A percentile compares a stretch with the other conserved stretches of the same genome.
Evolutionary conservation across 1,284 basidiomycete genomes (phyloP).

Genomic region (Ceratobasidium sp.): DNA sequence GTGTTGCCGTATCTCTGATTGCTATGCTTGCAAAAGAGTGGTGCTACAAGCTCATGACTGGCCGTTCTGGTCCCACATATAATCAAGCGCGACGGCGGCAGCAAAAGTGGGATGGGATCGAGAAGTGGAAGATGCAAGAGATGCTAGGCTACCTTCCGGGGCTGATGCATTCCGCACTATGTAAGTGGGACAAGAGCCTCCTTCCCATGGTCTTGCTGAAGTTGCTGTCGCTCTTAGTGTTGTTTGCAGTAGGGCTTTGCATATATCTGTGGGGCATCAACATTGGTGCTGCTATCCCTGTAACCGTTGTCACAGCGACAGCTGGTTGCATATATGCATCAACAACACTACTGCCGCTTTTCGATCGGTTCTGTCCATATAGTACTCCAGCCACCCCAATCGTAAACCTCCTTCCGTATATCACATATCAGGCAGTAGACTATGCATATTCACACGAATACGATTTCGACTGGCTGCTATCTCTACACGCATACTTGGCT

Average conservation of each 20-base stretch:
- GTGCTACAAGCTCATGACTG: constrained; percentile 21
- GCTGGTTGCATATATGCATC: not conserved
- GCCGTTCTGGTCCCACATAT: not conserved
- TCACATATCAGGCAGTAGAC: too few species aligned
- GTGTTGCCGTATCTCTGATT: constrained; percentile 2
- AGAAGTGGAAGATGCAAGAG: constrained; percentile 10
- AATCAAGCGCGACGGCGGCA: constrained; percentile 4
- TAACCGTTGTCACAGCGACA: not conserved
- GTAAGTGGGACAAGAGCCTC: not conserved
- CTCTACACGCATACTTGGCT: not conserved
- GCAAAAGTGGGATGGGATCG: not conserved
- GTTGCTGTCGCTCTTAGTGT: too few species aligned
- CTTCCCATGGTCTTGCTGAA: too few species aligned
- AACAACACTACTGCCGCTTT: not conserved
- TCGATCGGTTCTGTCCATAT: constrained; percentile 16
- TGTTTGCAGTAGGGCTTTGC: constrained; percentile 18
- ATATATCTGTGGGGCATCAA: constrained; percentile 14
- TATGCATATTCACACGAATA: too few species aligned
- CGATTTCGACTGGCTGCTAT: too few species aligned
- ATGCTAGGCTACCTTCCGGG: not conserved
- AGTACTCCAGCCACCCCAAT: too few species aligned
- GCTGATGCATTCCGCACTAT: constrained; percentile 5
- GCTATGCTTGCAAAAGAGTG: constrained; percentile 29
- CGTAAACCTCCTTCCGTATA: too few species aligned
- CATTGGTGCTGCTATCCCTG: not conserved